Base-by-base conservation (phyloP, 345 rosid species). In the Psidium guajava region DNA sequence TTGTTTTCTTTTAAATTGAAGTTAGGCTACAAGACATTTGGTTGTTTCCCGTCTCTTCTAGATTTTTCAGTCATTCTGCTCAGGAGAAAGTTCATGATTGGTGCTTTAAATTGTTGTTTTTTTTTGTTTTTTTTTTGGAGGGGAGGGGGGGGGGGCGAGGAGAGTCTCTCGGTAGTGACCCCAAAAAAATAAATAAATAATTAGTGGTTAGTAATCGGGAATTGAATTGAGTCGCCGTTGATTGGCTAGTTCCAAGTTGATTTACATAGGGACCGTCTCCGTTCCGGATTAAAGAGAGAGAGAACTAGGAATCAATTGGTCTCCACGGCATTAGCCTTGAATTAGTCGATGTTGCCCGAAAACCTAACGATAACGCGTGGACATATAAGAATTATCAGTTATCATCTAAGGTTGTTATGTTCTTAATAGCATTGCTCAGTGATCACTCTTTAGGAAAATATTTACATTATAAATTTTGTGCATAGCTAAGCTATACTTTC, bases 281-380 rank as follows among this genome's bases (percentile, higher is more conserved):
- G 24, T 69, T 32, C 13, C 0, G 1, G 24, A 69, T 69, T 52
- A 51, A 51, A 11, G 12, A 51, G 13, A 50, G 16, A 64, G 16
- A 61, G 4, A 28, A 15, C 0, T 64, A 4, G 6, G 44, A 36
- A 32, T 2, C 2, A 1, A 13, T 69, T 28, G 6, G 13, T 18
- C 13, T 32, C 25, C 0, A 15, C 6, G 9, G 4, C 36, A 44
- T 69, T 69, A 5, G 44, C 47, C 47, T 69, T 21, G 13, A 32
- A 32, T 6, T 1, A 1, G 22, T 32, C 24, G 11, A 0, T 1
- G 6, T 2, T 32, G 24, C 44, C 0, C 2, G 0, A 18, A 69
- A 69, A 36, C 21, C 1, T 12, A 0, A 32, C 8, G 77, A 9
- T 69, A 32, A 69, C 24, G 4, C 16, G 1, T 28, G 40, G 42